phyloP scores from a whole-genome alignment of 305 asterid genomes.

The Plantago coronopus region DNA sequence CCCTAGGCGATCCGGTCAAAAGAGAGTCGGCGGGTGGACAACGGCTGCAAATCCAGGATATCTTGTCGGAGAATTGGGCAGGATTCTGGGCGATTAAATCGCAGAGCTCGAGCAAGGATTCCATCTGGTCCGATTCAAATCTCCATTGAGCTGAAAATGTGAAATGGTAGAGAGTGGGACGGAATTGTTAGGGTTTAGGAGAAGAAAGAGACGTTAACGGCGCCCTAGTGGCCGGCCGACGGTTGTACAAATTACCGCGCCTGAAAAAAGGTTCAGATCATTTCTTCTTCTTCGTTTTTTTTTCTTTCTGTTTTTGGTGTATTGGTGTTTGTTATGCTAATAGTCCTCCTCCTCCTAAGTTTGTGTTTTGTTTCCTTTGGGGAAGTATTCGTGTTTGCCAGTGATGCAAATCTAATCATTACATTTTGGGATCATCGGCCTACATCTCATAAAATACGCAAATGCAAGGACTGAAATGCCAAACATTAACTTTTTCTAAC shows the following conservation, averaged over 20 bases:
- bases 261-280: too few species aligned
- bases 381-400: background rate
- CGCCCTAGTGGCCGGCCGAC: conserved; percentile 28
- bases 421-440: background rate
- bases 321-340: background rate
- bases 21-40: conserved; percentile 78
- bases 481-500: too few species aligned
- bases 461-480: too few species aligned
- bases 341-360: too few species aligned
- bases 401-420: background rate
- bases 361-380: too few species aligned
- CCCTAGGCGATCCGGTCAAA: conserved; percentile 68
- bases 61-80: conserved; percentile 53
- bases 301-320: conserved; percentile 2
- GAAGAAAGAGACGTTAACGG: conserved; percentile 13
- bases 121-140: conserved; percentile 38
- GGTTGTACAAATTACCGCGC: background rate
- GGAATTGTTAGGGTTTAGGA: conserved; percentile 30
- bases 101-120: conserved; percentile 79
- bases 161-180: background rate
- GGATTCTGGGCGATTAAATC: conserved; percentile 79
- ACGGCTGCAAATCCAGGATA: conserved; percentile 84
- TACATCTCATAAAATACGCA: too few species aligned
- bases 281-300: conserved; percentile 22
- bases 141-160: background rate